These are phyloP conservation scores for Eudorina sp. DNA, from an alignment of 139 green algal species.

Conservation along the genomic window DNA sequence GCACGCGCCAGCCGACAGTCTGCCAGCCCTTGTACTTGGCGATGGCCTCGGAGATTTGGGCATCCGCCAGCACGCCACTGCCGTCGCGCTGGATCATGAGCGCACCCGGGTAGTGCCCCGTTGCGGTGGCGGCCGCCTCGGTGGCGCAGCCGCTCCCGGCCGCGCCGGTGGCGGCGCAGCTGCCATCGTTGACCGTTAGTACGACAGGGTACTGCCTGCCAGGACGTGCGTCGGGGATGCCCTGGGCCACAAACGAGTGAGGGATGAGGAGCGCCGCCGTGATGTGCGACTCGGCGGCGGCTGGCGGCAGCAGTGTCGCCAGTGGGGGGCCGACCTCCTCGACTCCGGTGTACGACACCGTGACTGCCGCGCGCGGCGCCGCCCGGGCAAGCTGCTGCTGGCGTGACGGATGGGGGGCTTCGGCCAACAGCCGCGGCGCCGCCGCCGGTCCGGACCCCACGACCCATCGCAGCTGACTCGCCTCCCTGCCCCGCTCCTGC, in stretches of 20 bases:
- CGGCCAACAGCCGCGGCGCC: too few species aligned
- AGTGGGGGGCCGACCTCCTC: too few species aligned
- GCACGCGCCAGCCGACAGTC: constrained; percentile 9
- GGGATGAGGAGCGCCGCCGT: constrained; percentile 1
- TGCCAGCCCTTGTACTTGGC: not conserved
- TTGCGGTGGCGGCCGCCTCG: not conserved
- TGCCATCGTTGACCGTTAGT: not conserved
- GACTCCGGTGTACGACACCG: too few species aligned
- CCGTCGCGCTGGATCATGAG: constrained; percentile 5
- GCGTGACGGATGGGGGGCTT: not conserved
- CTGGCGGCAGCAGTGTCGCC: too few species aligned
- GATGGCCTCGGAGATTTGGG: not conserved
- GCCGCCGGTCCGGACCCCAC: too few species aligned
- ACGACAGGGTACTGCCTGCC: not conserved
- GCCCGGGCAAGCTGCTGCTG: not conserved
- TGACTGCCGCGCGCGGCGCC: not conserved
- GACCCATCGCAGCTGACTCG: too few species aligned
- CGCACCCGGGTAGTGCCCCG: not conserved
- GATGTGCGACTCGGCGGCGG: not conserved
- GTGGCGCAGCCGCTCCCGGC: not conserved
- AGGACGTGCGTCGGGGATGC: not conserved
- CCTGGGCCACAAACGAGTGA: not conserved
- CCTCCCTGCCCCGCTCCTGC: too few species aligned
- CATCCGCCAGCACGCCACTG: not conserved
- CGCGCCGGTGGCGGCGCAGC: not conserved